Percentiles rank a stretch among this genome's conserved stretches.
Evolutionary conservation across 371 early-diverging fungal genomes (phyloP).

Genomic region (Blakeslea trispora): DNA sequence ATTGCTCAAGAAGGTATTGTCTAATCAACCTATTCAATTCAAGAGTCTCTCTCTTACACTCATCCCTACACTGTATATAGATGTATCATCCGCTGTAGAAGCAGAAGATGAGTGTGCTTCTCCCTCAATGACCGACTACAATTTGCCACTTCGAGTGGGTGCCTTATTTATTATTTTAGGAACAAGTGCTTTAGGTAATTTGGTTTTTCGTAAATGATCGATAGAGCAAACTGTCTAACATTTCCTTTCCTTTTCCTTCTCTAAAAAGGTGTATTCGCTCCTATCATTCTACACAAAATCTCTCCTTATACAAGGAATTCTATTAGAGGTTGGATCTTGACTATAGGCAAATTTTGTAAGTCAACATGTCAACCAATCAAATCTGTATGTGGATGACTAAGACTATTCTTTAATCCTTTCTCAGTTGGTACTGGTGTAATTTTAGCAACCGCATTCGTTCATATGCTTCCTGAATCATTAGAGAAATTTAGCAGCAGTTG

Average conservation of each 20-base stretch:
- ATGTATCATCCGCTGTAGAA: not conserved
- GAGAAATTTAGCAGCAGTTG: constrained; percentile 41
- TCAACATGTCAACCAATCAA: no score
- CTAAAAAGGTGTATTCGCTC: constrained; percentile 40
- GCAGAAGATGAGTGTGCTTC: constrained; percentile 19
- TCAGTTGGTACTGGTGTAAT: constrained; percentile 79
- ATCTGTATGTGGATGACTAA: not conserved
- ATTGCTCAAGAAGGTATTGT: constrained; percentile 18
- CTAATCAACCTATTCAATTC: no score
- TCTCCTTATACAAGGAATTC: constrained; percentile 34
- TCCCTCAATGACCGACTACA: constrained; percentile 20
- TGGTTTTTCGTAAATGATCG: not conserved
- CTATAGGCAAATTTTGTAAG: constrained; percentile 52
- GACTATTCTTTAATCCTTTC: no score
- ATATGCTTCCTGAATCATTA: constrained; percentile 58
- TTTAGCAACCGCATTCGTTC: constrained; percentile 78
- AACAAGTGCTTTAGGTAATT: constrained; percentile 30
- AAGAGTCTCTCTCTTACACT: constrained; percentile 1
- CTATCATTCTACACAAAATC: constrained; percentile 42
- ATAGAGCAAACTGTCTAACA: no score
- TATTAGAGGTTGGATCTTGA: constrained; percentile 36
- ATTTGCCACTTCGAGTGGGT: constrained; percentile 29
- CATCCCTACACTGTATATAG: no score
- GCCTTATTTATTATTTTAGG: constrained; percentile 34
- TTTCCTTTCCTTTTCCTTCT: not conserved